Evolutionary conservation across 345 rosid species (phyloP), one percentile per base, ranked within the genome.

Genomic region (Eucalyptus regnans): DNA sequence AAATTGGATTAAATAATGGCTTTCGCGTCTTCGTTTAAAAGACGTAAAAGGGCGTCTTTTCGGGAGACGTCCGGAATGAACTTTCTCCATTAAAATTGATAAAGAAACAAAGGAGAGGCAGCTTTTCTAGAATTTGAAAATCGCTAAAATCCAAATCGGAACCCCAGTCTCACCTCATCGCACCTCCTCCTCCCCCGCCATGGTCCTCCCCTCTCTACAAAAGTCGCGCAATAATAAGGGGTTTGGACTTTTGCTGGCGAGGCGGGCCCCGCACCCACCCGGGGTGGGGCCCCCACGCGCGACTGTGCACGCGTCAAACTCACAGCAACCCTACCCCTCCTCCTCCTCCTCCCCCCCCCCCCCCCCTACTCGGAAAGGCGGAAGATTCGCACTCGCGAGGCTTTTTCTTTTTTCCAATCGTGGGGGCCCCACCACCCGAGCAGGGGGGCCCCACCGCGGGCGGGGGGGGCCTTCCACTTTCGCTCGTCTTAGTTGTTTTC

Each of bases 291-390:
- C 46, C 85, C 31, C 60, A 4, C 25, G 7, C 66, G 20, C 5
- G 0, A 89, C 90, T 86, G 90, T 80, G 4, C 56, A 87, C 90
- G 90, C 90, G 90, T 89, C 90, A 89, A 89, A 58, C 87, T n/a
- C 33, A 86, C 90, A 89, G 87, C 13, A 5, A 56, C 88, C 83
- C 49, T 37, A 12, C 84, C 49, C 46, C 87, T 9, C 16, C 2
- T 7, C 46, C 9, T 8, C 46, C 46, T 7, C 20, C 5, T 48
- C 37, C 37, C 37, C 33, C 33, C 37, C 37, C 37, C 33, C 33
- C 33, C 54, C 33, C 33, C 37, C 37, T 27, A 84, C 50, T 79
- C 89, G 15, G 56, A 81, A 83, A 88, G 79, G 88, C 48, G 48
- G 48, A 89, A 89, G 88, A 86, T 89, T 89, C 88, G 88, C 79